These are phyloP conservation scores for Penicillium tannophilum DNA, from an alignment of 495 filamentous ascomycete genomes.

Conservation along the genomic window DNA sequence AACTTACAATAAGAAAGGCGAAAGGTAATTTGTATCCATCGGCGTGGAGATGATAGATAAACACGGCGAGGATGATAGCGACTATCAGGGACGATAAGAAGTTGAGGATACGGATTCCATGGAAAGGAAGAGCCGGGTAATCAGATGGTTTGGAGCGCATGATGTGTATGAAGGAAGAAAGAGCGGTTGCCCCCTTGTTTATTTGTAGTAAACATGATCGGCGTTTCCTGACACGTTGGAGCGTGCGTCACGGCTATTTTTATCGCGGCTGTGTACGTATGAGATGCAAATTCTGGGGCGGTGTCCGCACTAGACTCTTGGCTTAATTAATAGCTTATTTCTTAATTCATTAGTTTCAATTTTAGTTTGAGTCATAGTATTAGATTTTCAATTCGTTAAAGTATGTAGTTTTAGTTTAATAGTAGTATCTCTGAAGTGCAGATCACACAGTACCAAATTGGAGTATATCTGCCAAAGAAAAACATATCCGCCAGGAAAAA, in stretches of 20 bases:
- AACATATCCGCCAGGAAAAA: no score
- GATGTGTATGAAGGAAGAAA: conserved; percentile 14
- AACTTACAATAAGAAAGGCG: conserved; percentile 64
- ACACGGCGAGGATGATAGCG: conserved; percentile 60
- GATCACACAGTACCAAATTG: no score
- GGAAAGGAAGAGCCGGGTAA: conserved; percentile 61
- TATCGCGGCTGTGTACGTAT: conserved; percentile 17
- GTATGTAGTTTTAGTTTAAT: no score
- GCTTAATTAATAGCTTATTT: no score
- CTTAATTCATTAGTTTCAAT: no score
- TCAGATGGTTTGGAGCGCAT: conserved; percentile 53
- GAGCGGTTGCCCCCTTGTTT: conserved; percentile 4
- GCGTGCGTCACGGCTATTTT: conserved; percentile 33
- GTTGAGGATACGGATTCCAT: conserved; percentile 52
- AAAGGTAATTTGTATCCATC: conserved; percentile 60
- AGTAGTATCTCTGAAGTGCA: no score
- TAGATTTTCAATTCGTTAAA: no score
- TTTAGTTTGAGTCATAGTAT: no score
- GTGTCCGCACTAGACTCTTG: not conserved
- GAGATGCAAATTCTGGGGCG: not conserved
- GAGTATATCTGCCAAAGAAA: not conserved
- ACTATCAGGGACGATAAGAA: conserved; percentile 59
- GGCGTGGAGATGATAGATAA: conserved; percentile 59
- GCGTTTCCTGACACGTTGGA: conserved; percentile 28
- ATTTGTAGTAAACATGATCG: conserved; percentile 27